A percentile compares a stretch with the other conserved stretches of the same genome.
Conservation (phyloP, 768 basidiomycete species). For the Suillus spraguei region DNA sequence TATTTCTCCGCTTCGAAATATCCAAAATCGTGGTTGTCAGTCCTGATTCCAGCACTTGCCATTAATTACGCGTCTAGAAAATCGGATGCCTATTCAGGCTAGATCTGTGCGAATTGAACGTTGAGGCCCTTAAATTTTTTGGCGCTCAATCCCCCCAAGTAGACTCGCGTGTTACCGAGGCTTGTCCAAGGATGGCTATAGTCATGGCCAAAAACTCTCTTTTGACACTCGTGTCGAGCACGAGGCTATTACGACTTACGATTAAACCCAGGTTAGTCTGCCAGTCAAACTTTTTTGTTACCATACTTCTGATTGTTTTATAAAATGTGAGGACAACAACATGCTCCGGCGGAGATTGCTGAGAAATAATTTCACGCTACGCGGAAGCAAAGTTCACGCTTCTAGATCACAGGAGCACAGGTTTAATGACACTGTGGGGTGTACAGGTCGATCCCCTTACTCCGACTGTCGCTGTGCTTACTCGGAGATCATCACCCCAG, state of each 20-base stretch:
- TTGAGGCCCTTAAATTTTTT: constrained; percentile 23
- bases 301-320: constrained; percentile 4
- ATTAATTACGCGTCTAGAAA: constrained; percentile 43
- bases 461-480: constrained; percentile 8
- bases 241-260: constrained; percentile 7
- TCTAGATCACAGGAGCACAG: constrained; percentile 1
- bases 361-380: constrained; percentile 18
- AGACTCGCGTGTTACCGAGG: constrained; percentile 28
- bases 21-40: constrained; percentile 41
- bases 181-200: constrained; percentile 32
- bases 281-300: background rate
- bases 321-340: background rate
- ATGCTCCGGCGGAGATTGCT: constrained; percentile 32
- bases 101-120: constrained; percentile 27
- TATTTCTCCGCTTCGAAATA: constrained; percentile 49
- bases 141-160: constrained; percentile 30
- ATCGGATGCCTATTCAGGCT: constrained; percentile 52
- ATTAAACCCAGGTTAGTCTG: constrained; percentile 7
- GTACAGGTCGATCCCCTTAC: constrained; percentile 7
- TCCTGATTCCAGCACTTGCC: constrained; percentile 38
- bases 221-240: constrained; percentile 9
- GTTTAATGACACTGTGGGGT: background rate
- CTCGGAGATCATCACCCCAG: background rate
- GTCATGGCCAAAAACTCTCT: constrained; percentile 24
- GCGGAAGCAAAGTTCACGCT: constrained; percentile 9